Base-by-base conservation (phyloP, 2,329 filamentous ascomycete genomes). In the Sporothrix curviconia region DNA sequence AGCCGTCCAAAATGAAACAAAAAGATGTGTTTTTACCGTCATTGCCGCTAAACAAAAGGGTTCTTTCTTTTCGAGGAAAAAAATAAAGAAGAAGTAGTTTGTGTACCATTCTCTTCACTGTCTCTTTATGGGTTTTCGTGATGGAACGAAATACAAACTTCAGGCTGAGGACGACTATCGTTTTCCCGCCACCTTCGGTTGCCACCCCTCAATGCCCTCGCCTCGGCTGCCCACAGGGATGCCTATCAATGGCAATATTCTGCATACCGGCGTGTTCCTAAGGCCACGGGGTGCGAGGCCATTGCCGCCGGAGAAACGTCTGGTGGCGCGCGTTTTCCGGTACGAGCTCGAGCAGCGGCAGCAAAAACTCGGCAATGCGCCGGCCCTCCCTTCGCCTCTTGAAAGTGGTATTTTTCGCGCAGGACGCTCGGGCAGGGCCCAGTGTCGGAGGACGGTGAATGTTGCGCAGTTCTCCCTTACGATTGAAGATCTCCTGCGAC, bases 401-500 rank as follows among this genome's bases (percentile, higher is more conserved):
- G 85, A 73, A 96, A 97, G 71, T 97, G 94, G 68, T 99, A 99
- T 70, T 99, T 99, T 72, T 99, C 94, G 60, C 87, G 83, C 32
- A 99, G 78, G 1, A 99, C 94, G 66, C n/a, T 97, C 92, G 0
- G 92, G 84, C 6, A 99, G 77, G 0, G 92, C 91, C 94, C 94
- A 99, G 74, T 97, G 92, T 54, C 94, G 88, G 62, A 99, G 81
- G n/a, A 44, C 94, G 84, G 72, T 97, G 94, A 66, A 99, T 99
- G 74, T 99, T 97, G 59, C 94, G 89, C 37, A 99, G 82, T 71
- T 99, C 94, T 65, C 94, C 94, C 72, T 96, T 95, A 64, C 94
- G 85, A 71, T 96, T 97, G 78, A 99, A 99, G 62, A 99, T 99
- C 71, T 97, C 94, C 72, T 96, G 92, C 14, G 87, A 92, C 94